Evolutionary conservation across 768 basidiomycete genomes (phyloP), one percentile per base, ranked within the genome.

Genomic region (Mycena maculata): DNA sequence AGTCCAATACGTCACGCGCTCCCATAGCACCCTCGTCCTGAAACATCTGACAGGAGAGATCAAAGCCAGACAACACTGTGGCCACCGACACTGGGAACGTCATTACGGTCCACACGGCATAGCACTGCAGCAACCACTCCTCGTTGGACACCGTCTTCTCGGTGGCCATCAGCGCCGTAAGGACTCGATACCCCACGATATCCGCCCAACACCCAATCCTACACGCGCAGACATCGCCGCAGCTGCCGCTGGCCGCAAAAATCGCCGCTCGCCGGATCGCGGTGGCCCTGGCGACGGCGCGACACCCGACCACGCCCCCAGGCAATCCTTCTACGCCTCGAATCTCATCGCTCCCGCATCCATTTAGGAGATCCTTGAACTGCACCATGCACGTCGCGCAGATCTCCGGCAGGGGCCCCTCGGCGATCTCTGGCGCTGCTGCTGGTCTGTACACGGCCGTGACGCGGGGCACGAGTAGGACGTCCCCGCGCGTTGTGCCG

Each of bases 21-120:
- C 60, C 60, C 62, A 63, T 63, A 12, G 62, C 62, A 1, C 62
- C 62, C 7, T 63, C 30, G 13, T 63, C 53, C n/a, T 63, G 54
- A 4, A 0, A 12, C 20, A 55, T 22, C 27, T 47, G 23, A 20
- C 62, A 63, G 13, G 12, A 33, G 6, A 63, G 36, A n/a, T 63
- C 62, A n/a, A 63, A 63, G 6, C 62, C 45, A 12, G 62, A 63
- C 54, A 63, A 41, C 20, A 63, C 23, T 12, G 62, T 56, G 25
- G 62, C 45, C 2, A 63, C 45, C 13, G 53, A 56, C 12, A 63
- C 54, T 15, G 62, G 54, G 18, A 36, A 63, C 3, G 45, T 48
- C 42, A 39, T 56, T 13, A 56, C 62, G 3, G 54, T n/a, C 62
- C 62, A 56, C n/a, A 55, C 62, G 25, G 44, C 53, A 13, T 63